These are phyloP conservation scores for Mrakia gelida DNA, from an alignment of 768 basidiomycete species.

Conservation along the genomic window DNA sequence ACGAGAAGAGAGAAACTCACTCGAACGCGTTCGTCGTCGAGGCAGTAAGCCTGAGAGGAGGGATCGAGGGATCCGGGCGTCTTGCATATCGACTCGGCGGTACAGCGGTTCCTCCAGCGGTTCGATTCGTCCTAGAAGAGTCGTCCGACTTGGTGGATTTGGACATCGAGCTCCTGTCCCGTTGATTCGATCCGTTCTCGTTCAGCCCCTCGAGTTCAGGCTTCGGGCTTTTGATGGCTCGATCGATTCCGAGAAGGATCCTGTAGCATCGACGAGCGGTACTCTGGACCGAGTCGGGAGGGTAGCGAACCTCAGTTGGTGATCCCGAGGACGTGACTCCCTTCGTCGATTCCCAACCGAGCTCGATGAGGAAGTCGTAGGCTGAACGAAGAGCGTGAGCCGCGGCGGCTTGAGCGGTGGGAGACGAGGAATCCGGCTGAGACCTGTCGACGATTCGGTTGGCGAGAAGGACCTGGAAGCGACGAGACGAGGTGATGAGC, in stretches of 20 bases:
- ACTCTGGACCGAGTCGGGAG: conserved; percentile 15
- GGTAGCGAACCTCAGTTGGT: not conserved
- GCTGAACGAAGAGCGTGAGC: not conserved
- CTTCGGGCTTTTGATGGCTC: conserved; percentile 24
- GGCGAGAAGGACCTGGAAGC: conserved; percentile 20
- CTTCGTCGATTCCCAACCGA: conserved; percentile 23
- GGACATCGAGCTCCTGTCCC: no score
- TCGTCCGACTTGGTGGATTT: not conserved
- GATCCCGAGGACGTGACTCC: not conserved
- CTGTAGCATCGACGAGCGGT: conserved; percentile 27
- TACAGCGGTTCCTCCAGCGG: not conserved
- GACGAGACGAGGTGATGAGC: no score
- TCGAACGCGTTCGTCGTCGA: conserved; percentile 16
- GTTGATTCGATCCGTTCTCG: not conserved
- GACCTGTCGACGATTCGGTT: conserved; percentile 25
- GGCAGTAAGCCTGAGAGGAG: conserved; percentile 19
- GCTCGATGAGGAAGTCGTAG: conserved; percentile 26
- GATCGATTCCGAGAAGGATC: conserved; percentile 23
- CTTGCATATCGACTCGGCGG: conserved; percentile 10
- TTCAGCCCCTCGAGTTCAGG: not conserved
- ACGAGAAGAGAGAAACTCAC: not conserved
- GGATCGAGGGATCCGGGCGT: conserved; percentile 20
- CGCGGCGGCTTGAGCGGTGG: not conserved
- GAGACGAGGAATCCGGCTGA: not conserved
- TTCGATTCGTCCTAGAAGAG: not conserved